Evolutionary conservation across 768 basidiomycete species (phyloP), one percentile per base, ranked within the genome.

Genomic region (Hypsizygus marmoreus): DNA sequence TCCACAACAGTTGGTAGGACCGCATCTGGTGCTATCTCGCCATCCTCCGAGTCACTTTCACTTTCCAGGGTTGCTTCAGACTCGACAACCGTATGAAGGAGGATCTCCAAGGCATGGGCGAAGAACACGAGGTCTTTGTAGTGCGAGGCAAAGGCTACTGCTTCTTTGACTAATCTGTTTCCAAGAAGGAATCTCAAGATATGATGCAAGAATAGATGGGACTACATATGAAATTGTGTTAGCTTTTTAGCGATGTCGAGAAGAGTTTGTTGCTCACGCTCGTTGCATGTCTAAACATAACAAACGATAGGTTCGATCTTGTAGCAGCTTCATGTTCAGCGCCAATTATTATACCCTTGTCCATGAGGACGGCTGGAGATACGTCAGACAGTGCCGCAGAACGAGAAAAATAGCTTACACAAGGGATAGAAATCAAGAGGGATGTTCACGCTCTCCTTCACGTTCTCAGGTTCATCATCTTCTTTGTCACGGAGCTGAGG

Each of bases 341-440:
- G 6, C 95, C 95, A 55, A 97, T 94, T 53, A 99, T 93, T 54
- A 99, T 97, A 1, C 95, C 95, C 61, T 97, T 99, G 65, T 97
- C 95, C 94, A 98, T 98, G 19, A 99, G 77, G 6, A 94, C 93
- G 46, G 95, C 95, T 98, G 56, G 10, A 43, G 24, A 16, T 28
- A 50, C 47, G 50, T 48, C 46, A 13, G 49, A 29, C 37, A n/a
- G 49, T 19, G 32, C 9, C 10, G 38, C 19, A 14, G 14, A 39
- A 30, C 10, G 9, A 38, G 8, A 6, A 22, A 48, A 19, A 39
- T 75, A 58, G 61, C 76, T 61, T 59, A 97, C 95, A 97, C 13
- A 99, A 65, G 0, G 95, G 95, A 61, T 98, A 99, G 61, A 98
- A 99, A 55, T 97, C 90, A 11, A 98, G 70, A 4, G 85, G 80